Percentiles rank a stretch among this genome's conserved stretches.
Evolutionary conservation across 768 basidiomycete genomes (phyloP).

Genomic region (Porpolomopsis calyptriformis): DNA sequence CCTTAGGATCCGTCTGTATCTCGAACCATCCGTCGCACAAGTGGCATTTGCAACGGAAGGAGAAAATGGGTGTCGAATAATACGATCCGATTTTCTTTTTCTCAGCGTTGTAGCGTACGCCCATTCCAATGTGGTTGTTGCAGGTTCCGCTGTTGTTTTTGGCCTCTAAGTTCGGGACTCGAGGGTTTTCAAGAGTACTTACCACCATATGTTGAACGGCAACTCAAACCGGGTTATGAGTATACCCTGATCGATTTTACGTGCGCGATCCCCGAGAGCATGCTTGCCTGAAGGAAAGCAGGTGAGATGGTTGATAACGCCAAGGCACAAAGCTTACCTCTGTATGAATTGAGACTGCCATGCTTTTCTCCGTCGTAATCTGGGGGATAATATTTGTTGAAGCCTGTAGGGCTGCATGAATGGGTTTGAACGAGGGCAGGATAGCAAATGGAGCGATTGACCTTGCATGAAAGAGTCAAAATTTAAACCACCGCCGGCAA

Average conservation of each 20-base stretch:
- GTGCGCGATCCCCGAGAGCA: constrained; percentile 84
- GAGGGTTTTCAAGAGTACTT: constrained; percentile 17
- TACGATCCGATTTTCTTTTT: constrained; percentile 96
- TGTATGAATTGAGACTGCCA: constrained; percentile 59
- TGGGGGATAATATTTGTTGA: constrained; percentile 45
- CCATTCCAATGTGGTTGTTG: constrained; percentile 95
- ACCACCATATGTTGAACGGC: constrained; percentile 97
- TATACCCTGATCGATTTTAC: constrained; percentile 94
- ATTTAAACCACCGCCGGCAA: no score
- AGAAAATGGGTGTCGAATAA: constrained; percentile 88
- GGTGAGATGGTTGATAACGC: constrained; percentile 7
- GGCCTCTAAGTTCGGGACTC: constrained; percentile 1
- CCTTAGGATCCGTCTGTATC: constrained; percentile 96
- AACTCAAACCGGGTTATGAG: constrained; percentile 92
- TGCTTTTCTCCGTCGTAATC: constrained; percentile 37
- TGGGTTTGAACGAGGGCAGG: neutral
- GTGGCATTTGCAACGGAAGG: constrained; percentile 97
- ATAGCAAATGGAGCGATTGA: no score
- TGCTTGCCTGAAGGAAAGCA: constrained; percentile 60
- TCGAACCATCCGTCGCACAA: constrained; percentile 96
- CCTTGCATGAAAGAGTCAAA: constrained; percentile 12
- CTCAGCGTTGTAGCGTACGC: constrained; percentile 99
- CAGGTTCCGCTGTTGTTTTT: constrained; percentile 64
- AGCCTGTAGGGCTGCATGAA: constrained; percentile 18
- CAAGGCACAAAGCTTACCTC: constrained; percentile 33